phyloP scores from a whole-genome alignment of 495 filamentous ascomycete genomes.

The Stereocaulon alpinum region DNA sequence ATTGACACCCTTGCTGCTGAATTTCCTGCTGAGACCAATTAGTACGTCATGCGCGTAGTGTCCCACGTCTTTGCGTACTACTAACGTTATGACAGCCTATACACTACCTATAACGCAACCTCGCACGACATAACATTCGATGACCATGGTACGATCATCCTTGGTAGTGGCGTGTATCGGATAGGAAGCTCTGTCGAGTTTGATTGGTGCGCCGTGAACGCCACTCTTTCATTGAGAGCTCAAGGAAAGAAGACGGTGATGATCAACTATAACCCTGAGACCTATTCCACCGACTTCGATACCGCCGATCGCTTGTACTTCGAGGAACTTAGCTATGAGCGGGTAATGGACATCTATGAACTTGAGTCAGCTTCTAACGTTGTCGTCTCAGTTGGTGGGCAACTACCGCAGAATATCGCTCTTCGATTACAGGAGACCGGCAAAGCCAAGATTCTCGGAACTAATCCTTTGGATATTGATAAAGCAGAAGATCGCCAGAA shows the following conservation, averaged over 20 bases:
- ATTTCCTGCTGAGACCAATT: conserved; percentile 58
- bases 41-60: not conserved
- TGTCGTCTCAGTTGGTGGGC: conserved; percentile 89
- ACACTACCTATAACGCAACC: conserved; percentile 97
- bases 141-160: conserved; percentile 80
- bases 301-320: conserved; percentile 94
- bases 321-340: conserved; percentile 92
- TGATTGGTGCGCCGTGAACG: conserved; percentile 97
- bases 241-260: conserved; percentile 98
- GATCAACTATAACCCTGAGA: conserved; percentile 96
- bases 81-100: conserved; percentile 51
- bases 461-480: conserved; percentile 87
- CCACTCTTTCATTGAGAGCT: conserved; percentile 68
- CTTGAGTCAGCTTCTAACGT: conserved; percentile 79
- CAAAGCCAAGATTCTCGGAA: conserved; percentile 80
- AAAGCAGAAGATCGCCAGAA: conserved; percentile 96
- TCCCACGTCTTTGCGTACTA: too few species aligned
- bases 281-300: conserved; percentile 82
- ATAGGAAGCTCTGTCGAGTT: conserved; percentile 98
- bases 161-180: conserved; percentile 90
- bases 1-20: conserved; percentile 95
- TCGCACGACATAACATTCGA: conserved; percentile 92
- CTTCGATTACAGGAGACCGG: conserved; percentile 88
- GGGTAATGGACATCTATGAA: conserved; percentile 98
- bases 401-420: conserved; percentile 95